A percentile compares a stretch with the other conserved stretches of the same genome.
These are phyloP conservation scores for Nakazawaea anatomiae DNA, from an alignment of 805 yeast species.

Conservation along the genomic window DNA sequence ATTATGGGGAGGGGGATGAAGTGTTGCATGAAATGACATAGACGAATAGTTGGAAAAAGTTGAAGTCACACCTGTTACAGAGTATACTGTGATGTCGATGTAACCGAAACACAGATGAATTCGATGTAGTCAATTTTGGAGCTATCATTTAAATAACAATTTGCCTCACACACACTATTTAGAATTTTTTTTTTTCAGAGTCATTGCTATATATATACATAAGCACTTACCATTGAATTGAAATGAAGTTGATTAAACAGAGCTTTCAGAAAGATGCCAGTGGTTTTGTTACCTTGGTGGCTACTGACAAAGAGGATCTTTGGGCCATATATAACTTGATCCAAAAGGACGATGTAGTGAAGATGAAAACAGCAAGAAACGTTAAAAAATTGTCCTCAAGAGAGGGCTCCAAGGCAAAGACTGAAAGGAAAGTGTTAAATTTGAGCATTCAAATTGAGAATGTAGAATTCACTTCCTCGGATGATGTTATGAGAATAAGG, in stretches of 20 bases:
- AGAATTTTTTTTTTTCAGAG: not conserved
- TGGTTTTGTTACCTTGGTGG: slow-evolving; percentile 61
- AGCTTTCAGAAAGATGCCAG: slow-evolving; percentile 51
- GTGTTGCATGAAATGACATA: too few species aligned
- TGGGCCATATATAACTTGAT: slow-evolving; percentile 84
- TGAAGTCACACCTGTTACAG: too few species aligned
- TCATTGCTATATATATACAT: not conserved
- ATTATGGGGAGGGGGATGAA: too few species aligned
- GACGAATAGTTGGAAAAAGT: too few species aligned
- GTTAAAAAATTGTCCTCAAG: slow-evolving; percentile 31
- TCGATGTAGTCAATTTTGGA: too few species aligned
- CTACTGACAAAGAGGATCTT: slow-evolving; percentile 88
- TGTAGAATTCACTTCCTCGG: slow-evolving; percentile 74
- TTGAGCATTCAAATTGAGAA: slow-evolving; percentile 58
- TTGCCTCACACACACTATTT: too few species aligned
- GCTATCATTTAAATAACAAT: not conserved
- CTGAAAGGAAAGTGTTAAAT: slow-evolving; percentile 52
- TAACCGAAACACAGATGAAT: too few species aligned
- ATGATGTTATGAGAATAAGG: slow-evolving; percentile 69
- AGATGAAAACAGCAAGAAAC: slow-evolving; percentile 63
- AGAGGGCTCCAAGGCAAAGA: slow-evolving; percentile 29
- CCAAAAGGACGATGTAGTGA: slow-evolving; percentile 68
- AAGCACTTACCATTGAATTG: not conserved
- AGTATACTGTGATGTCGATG: too few species aligned
- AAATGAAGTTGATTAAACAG: slow-evolving; percentile 54